A percentile compares a stretch with the other conserved stretches of the same genome.
phyloP scores from a whole-genome alignment of 2,329 filamentous ascomycete genomes.

The Xylariaceae sp. region DNA sequence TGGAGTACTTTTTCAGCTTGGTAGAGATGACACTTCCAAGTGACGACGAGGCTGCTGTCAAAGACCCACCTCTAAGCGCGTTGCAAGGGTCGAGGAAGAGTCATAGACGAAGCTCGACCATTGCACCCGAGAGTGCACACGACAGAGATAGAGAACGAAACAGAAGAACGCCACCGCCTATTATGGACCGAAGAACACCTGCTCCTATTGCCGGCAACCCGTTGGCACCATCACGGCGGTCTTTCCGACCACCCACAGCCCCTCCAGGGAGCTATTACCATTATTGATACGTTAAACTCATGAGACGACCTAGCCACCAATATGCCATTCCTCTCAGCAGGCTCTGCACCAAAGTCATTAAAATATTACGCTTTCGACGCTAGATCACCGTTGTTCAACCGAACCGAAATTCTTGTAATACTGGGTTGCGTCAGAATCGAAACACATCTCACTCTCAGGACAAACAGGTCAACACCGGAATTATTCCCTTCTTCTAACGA shows the following conservation, averaged over 20 bases:
- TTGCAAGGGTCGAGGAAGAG: slow-evolving; percentile 48
- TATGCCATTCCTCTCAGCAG: neutral
- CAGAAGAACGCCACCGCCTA: slow-evolving; percentile 39
- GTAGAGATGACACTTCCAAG: slow-evolving; percentile 64
- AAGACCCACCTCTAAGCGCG: slow-evolving; percentile 58
- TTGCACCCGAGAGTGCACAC: slow-evolving; percentile 38
- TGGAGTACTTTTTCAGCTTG: slow-evolving; percentile 75
- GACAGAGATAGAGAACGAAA: slow-evolving; percentile 30
- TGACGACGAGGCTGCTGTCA: slow-evolving; percentile 59
- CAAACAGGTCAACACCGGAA: too few species aligned
- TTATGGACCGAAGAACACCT: slow-evolving; percentile 39
- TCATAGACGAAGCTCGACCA: slow-evolving; percentile 39
- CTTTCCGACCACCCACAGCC: slow-evolving; percentile 25
- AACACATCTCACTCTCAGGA: neutral
- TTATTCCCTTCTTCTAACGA: slow-evolving; percentile 6
- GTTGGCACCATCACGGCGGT: slow-evolving; percentile 26
- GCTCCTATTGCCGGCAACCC: slow-evolving; percentile 28
- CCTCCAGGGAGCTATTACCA: slow-evolving; percentile 25
- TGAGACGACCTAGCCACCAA: neutral
- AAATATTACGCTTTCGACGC: too few species aligned
- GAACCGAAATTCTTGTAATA: too few species aligned
- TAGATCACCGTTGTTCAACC: too few species aligned
- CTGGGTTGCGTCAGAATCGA: too few species aligned
- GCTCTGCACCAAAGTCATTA: too few species aligned
- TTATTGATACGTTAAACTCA: slow-evolving; percentile 11